Base-by-base conservation (phyloP, 2,329 filamentous ascomycete genomes). In the Exophiala xenobiotica region DNA sequence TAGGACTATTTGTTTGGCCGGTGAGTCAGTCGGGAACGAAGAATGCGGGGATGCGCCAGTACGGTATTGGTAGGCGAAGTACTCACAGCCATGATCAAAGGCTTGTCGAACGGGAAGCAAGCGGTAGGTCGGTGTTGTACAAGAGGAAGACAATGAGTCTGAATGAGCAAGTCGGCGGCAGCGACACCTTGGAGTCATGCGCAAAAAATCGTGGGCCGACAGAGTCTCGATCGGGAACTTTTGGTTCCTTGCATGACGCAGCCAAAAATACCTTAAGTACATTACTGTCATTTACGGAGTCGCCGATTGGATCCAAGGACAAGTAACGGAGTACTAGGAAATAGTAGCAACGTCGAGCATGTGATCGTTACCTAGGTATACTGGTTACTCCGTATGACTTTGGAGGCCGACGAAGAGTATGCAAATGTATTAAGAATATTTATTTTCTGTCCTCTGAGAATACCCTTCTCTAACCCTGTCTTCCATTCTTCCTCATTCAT, bases 1-100 rank as follows among this genome's bases (percentile, higher is more conserved):
- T 88, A 90, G 79, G 84, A 62, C 57, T 59, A 9, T 24, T 14
- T 23, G 14, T 24, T 11, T 3, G 12, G 19, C 20, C 1, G 3
- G 44, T 43, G 43, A 51, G 51, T 56, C 45, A 56, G 49, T 35
- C 31, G n/a, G n/a, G n/a, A n/a, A n/a, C n/a, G 18, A 35, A 35
- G 27, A 31, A 31, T 11, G 4, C 31, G 14, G 27, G 11, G 3
- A 4, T n/a, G 8, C n/a, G n/a, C n/a, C n/a, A n/a, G n/a, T n/a
- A n/a, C n/a, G n/a, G n/a, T n/a, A n/a, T n/a, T n/a, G n/a, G n/a
- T n/a, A n/a, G n/a, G n/a, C n/a, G n/a, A n/a, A n/a, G n/a, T 14
- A 53, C 51, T 55, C 29, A 55, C 53, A 52, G 53, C 43, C 53
- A 55, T 55, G 26, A 24, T 40, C 23, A n/a, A n/a, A n/a, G n/a